Evolutionary conservation across 192 early-diverging fungal species (phyloP), one percentile per base, ranked within the genome.

Genomic region (Gaertneriomyces sp.): DNA sequence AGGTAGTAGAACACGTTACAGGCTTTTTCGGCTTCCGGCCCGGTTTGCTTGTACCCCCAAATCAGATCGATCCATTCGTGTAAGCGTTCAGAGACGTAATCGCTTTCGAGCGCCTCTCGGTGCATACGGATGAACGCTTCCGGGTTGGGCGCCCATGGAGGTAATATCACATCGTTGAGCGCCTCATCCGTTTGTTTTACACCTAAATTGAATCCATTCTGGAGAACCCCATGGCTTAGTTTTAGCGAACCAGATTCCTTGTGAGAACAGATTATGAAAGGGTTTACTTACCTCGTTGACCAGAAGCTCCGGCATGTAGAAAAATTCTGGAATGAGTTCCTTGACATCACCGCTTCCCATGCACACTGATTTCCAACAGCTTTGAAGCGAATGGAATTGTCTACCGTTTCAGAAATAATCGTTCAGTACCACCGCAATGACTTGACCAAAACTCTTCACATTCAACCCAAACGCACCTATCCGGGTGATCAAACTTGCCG

Each of bases 271-370:
- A 20, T 25, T n/a, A n/a, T n/a, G 4, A 7, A 39, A 54, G 11
- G 43, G 7, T 16, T 7, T 7, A 16, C 47, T 41, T 58, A 82
- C 68, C 58, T 76, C 64, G 58, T 86, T 77, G 38, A 64, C 72
- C 64, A 98, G 76, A 61, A 95, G 96, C 58, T 96, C 93, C 2
- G 95, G 95, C 67, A 94, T 64, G 76, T 93, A 98, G 63, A 89
- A 98, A 74, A 98, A 98, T 74, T 98, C 94, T 5, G 95, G 95
- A 9, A 94, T 93, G 38, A 98, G 85, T 74, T 98, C 95, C 61
- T 91, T 88, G 4, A 98, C 95, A 68, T 85, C 84, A 7, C 76
- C 69, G 12, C 57, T 80, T 42, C 75, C 73, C 19, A 69, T 75
- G 12, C 66, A 59, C 10, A 80, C 83, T 16, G 80, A 85, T 9